Evolutionary conservation across 139 green algal genomes (phyloP).

Genomic region (Spirogloea muscicola): DNA sequence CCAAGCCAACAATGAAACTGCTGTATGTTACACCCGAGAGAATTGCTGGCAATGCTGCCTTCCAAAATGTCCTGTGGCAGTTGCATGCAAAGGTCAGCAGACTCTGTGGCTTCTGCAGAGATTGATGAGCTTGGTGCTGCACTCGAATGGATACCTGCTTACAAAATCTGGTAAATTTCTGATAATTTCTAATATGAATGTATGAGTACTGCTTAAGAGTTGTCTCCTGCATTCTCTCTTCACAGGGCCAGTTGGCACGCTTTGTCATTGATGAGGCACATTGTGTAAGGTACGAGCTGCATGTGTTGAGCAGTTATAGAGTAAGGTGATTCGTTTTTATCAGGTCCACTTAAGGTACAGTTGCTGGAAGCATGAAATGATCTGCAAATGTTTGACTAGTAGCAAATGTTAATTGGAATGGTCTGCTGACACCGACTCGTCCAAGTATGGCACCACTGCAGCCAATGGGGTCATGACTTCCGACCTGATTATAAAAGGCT

Average conservation of each 20-base stretch:
- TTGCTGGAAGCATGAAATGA: too few relatives aligned
- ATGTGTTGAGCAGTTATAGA: too few relatives aligned
- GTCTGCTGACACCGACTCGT: too few relatives aligned
- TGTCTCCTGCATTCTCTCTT: background rate
- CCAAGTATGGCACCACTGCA: too few relatives aligned
- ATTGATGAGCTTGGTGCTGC: background rate
- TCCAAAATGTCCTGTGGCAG: conserved; percentile 34
- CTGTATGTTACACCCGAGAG: conserved; percentile 87
- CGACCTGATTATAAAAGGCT: too few relatives aligned
- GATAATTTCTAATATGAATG: background rate
- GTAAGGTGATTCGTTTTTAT: too few relatives aligned
- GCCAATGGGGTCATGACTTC: too few relatives aligned
- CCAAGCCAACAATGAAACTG: conserved; percentile 50
- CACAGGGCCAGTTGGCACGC: conserved; percentile 51
- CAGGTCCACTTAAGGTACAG: too few relatives aligned
- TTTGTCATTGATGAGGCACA: conserved; percentile 78
- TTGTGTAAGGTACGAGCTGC: conserved; percentile 61
- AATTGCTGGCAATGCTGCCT: conserved; percentile 53
- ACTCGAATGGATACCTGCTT: background rate
- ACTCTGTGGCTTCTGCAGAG: background rate
- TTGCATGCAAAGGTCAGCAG: conserved; percentile 24
- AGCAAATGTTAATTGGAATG: too few relatives aligned
- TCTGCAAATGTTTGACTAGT: too few relatives aligned
- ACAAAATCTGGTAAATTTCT: background rate
- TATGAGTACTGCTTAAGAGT: background rate